phyloP scores from a whole-genome alignment of 768 basidiomycete genomes.

The Boletales sp. region DNA sequence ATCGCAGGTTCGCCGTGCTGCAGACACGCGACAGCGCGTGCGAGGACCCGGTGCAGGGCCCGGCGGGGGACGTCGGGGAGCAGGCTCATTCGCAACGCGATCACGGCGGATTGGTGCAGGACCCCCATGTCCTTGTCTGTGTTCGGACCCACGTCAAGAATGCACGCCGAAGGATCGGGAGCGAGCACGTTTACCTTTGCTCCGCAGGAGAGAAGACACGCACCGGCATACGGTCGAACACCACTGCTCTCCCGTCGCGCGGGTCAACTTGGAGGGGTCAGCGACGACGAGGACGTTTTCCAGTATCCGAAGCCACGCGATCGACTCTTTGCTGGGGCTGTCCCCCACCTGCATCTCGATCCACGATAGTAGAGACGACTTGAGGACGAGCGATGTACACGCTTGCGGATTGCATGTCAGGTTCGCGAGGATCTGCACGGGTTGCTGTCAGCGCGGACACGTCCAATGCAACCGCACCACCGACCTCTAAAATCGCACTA shows the following conservation, averaged over 20 bases:
- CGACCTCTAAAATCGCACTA: slow-evolving; percentile 63
- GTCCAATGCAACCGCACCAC: slow-evolving; percentile 12
- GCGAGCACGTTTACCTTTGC: slow-evolving; percentile 10
- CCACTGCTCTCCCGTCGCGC: slow-evolving; percentile 59
- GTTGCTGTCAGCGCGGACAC: background rate
- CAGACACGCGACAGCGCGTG: slow-evolving; percentile 26
- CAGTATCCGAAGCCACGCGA: slow-evolving; percentile 64
- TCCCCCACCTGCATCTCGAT: slow-evolving; percentile 64
- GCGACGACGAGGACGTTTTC: slow-evolving; percentile 57
- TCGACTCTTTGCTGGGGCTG: slow-evolving; percentile 32
- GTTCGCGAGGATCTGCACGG: slow-evolving; percentile 63
- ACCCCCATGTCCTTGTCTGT: slow-evolving; percentile 17
- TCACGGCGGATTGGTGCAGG: slow-evolving; percentile 25
- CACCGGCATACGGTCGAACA: slow-evolving; percentile 52
- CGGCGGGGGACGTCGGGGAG: slow-evolving; percentile 25
- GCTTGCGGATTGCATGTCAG: slow-evolving; percentile 69
- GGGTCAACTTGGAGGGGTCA: slow-evolving; percentile 49
- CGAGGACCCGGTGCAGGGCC: slow-evolving; percentile 32
- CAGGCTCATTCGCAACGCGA: slow-evolving; percentile 36
- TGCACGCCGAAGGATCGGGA: background rate
- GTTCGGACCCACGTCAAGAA: background rate
- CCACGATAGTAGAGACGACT: slow-evolving; percentile 75
- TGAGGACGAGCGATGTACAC: slow-evolving; percentile 64
- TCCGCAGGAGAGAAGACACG: slow-evolving; percentile 25
- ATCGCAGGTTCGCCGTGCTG: slow-evolving; percentile 24